phyloP scores from a whole-genome alignment of 768 basidiomycete species.

The Lentinula lateritia region DNA sequence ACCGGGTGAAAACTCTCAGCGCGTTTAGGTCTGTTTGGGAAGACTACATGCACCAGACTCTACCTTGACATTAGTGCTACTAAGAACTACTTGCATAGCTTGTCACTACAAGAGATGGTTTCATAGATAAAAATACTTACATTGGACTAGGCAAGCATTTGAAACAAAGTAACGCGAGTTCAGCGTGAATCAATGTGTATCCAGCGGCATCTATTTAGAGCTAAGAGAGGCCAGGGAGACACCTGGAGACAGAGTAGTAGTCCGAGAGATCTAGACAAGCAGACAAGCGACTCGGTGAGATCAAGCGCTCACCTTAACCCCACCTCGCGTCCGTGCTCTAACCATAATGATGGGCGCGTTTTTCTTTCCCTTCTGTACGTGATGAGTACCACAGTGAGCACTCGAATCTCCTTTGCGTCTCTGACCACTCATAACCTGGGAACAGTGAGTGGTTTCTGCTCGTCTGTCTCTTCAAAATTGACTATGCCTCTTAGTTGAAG shows the following conservation, averaged over 20 bases:
- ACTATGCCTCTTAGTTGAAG: background rate
- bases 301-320: too few species aligned
- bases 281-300: too few species aligned
- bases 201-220: too few species aligned
- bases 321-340: too few species aligned
- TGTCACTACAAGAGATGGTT: background rate
- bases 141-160: background rate
- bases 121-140: background rate
- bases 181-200: background rate
- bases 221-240: too few species aligned
- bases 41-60: too few species aligned
- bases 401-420: slow-evolving; percentile 65
- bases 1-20: too few species aligned
- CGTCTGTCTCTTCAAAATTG: slow-evolving; percentile 26
- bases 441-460: slow-evolving; percentile 47
- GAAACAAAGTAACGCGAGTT: background rate
- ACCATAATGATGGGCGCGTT: background rate
- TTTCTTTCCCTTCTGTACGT: background rate
- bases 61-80: too few species aligned
- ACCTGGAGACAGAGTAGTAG: too few species aligned
- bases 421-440: slow-evolving; percentile 82
- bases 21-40: too few species aligned
- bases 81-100: background rate
- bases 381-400: slow-evolving; percentile 10
- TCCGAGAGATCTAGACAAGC: too few species aligned